Percentiles rank a stretch among this genome's conserved stretches.
Evolutionary conservation across 257 asterid genomes (phyloP).

Genomic region (Penstemon newberryi): DNA sequence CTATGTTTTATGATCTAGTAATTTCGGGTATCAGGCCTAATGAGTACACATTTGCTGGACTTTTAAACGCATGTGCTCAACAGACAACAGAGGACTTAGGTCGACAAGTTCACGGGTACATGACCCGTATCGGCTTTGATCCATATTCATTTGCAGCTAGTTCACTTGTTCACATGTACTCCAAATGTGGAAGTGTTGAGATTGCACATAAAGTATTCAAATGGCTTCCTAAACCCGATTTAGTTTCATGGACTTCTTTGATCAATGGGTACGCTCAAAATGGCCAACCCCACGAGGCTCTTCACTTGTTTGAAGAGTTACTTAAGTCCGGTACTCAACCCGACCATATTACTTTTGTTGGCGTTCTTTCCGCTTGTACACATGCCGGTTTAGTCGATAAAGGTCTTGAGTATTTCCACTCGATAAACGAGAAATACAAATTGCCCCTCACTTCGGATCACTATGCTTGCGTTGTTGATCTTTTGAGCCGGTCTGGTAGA

Average conservation of each 20-base stretch:
- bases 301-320: constrained; percentile 48
- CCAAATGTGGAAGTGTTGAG: constrained; percentile 67
- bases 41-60: constrained; percentile 64
- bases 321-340: constrained; percentile 52
- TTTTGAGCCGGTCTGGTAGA: constrained; percentile 68
- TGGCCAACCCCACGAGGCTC: constrained; percentile 65
- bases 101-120: constrained; percentile 69
- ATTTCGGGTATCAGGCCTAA: constrained; percentile 57
- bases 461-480: constrained; percentile 72
- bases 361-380: constrained; percentile 70
- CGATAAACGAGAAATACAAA: constrained; percentile 50
- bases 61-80: constrained; percentile 62
- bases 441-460: constrained; percentile 58
- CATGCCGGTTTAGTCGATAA: constrained; percentile 78
- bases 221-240: constrained; percentile 50
- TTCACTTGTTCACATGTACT: constrained; percentile 75
- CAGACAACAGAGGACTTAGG: constrained; percentile 60
- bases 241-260: constrained; percentile 77
- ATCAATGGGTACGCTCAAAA: constrained; percentile 73
- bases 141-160: constrained; percentile 68
- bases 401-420: constrained; percentile 67
- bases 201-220: constrained; percentile 53
- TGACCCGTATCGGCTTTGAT: constrained; percentile 56
- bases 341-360: constrained; percentile 67
- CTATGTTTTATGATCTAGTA: constrained; percentile 49